Percentiles rank a stretch among this genome's conserved stretches.
Evolutionary conservation across 768 basidiomycete species (phyloP).

Genomic region (Cytidiella melzeri): DNA sequence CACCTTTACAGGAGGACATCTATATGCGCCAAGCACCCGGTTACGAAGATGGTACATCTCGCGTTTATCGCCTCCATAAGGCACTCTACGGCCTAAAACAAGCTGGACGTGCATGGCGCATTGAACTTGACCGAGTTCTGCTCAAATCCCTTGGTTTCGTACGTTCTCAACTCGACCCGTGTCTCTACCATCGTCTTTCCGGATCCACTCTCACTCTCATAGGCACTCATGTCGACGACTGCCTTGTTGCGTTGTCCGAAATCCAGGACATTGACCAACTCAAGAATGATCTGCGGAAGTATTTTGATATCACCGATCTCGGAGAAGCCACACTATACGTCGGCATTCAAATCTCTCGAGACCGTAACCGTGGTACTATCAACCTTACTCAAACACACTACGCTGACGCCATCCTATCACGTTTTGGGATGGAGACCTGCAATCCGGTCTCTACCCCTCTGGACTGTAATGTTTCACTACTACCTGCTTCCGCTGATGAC

Average conservation of each 20-base stretch:
- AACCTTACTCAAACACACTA: constrained; percentile 22
- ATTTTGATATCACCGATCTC: no score
- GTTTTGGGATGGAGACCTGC: constrained; percentile 22
- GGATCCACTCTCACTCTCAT: constrained; percentile 11
- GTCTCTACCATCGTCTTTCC: constrained; percentile 14
- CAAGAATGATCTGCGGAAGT: constrained; percentile 13
- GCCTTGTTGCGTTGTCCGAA: no score
- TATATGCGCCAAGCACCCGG: no score
- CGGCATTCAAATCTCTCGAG: no score
- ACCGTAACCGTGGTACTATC: constrained; percentile 10
- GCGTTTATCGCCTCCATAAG: constrained; percentile 17
- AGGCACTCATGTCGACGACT: constrained; percentile 19
- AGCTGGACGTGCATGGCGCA: no score
- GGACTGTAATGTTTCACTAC: constrained; percentile 29
- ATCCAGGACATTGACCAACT: constrained; percentile 1
- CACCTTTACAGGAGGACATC: constrained; percentile 21
- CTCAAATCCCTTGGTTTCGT: no score
- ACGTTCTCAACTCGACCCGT: no score
- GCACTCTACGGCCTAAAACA: constrained; percentile 40
- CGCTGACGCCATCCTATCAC: constrained; percentile 22
- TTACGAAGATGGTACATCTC: no score
- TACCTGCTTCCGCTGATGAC: no score
- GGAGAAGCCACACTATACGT: no score
- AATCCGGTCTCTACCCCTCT: no score
- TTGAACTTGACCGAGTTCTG: no score